Base-by-base conservation (phyloP, 345 rosid species). In the Eutrema japonicum region DNA sequence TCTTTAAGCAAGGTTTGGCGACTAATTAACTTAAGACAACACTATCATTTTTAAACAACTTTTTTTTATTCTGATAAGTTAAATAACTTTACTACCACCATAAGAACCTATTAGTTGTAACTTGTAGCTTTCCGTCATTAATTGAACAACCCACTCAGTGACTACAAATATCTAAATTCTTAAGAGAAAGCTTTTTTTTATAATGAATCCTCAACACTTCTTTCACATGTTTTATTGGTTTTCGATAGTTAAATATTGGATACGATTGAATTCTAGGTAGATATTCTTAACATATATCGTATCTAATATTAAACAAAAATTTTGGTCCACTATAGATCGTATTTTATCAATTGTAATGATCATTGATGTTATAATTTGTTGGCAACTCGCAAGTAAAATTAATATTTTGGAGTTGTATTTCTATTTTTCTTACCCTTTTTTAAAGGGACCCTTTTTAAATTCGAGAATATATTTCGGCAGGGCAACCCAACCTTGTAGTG, bases 121-220 rank as follows among this genome's bases (percentile, higher is more conserved):
- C 58, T 55, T 27, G 13, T 26, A 64, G 41, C 77, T 73, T 73
- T 73, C 64, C 71, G 72, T 65, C 59, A 73, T 56, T 65, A 11
- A 13, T 37, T n/a, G 59, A 65, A 59, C 72, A 56, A 56, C 72
- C 72, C 77, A 73, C 72, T 55, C 42, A 26, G 8, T 47, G 43
- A 56, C 41, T 56, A 64, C 46, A 73, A 36, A 53, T 54, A 73
- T 65, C 42, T 26, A 41, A 62, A 63, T 65, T 65, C 42, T 26
- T 32, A 62, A 63, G 42, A 50, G 1, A 30, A 61, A 47, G 26
- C n/a, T 18, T 18, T 18, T 22, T 22, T 57, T 57, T 12, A 57
- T 29, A 49, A 47, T 36, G 14, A 43, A 64, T 72, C 56, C 6
- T 41, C 36, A 46, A 55, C 33, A 10, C 3, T 53, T 64, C 8